Conservation (phyloP, 1,284 basidiomycete genomes). For the Rhizoctonia solani region DNA sequence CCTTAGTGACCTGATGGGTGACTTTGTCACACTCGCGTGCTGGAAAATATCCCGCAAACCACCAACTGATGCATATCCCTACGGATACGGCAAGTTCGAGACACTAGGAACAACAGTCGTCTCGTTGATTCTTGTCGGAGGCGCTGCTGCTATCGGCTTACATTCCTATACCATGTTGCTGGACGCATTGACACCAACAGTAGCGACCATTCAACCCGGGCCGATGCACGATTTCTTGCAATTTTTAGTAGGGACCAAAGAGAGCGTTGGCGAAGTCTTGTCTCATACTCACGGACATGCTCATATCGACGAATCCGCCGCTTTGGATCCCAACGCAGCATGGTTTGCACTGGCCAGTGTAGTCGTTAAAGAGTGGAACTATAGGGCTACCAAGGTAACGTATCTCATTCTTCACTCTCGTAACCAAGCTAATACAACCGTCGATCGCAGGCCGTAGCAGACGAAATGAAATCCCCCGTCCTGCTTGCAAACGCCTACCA, state of each 20-base stretch:
- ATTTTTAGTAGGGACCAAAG: slow-evolving; percentile 59
- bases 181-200: slow-evolving; percentile 65
- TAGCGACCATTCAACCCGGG: slow-evolving; percentile 60
- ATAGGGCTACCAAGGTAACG: slow-evolving; percentile 69
- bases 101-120: slow-evolving; percentile 85
- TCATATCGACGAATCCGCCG: slow-evolving; percentile 44
- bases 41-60: slow-evolving; percentile 86
- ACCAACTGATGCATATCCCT: slow-evolving; percentile 78
- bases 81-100: slow-evolving; percentile 92
- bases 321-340: slow-evolving; percentile 84
- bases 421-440: neutral
- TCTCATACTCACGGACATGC: slow-evolving; percentile 61
- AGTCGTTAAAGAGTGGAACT: slow-evolving; percentile 89
- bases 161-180: slow-evolving; percentile 82
- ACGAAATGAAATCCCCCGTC: slow-evolving; percentile 88
- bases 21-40: slow-evolving; percentile 91
- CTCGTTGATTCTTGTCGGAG: slow-evolving; percentile 59
- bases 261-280: slow-evolving; percentile 52
- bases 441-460: slow-evolving; percentile 65
- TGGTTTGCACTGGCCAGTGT: slow-evolving; percentile 91
- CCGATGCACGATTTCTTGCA: slow-evolving; percentile 62
- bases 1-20: slow-evolving; percentile 86
- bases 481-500: slow-evolving; percentile 90
- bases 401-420: neutral
- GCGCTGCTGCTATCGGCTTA: slow-evolving; percentile 89